These are phyloP conservation scores for Rubus idaeus DNA, from an alignment of 306 rosid species.

Conservation along the genomic window DNA sequence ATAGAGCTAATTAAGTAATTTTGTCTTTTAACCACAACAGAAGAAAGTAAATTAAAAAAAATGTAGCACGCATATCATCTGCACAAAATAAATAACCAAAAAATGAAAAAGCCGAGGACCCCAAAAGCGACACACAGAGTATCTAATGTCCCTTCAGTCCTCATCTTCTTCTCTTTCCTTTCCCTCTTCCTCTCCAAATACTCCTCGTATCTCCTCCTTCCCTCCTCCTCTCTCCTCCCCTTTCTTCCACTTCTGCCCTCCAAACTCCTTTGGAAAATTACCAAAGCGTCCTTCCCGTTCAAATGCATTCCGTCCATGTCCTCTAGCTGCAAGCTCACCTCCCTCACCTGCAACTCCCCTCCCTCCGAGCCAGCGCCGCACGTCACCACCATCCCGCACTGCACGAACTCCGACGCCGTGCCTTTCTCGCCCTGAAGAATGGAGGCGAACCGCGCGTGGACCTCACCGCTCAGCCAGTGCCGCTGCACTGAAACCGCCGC, in stretches of 20 bases:
- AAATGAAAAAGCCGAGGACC: slow-evolving; percentile 27
- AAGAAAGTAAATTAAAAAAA: neutral
- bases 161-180: slow-evolving; percentile 47
- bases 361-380: slow-evolving; percentile 39
- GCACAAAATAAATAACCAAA: slow-evolving; percentile 30
- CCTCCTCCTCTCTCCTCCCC: slow-evolving; percentile 3
- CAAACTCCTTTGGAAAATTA: slow-evolving; percentile 47
- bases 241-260: slow-evolving; percentile 46
- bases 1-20: neutral
- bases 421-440: slow-evolving; percentile 51
- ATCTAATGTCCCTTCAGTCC: slow-evolving; percentile 67
- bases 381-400: slow-evolving; percentile 47
- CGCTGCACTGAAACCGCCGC: slow-evolving; percentile 50
- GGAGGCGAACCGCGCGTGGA: slow-evolving; percentile 49
- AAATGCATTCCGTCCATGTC: slow-evolving; percentile 67
- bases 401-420: slow-evolving; percentile 47
- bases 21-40: neutral
- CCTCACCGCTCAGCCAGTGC: slow-evolving; percentile 80
- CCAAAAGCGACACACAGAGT: slow-evolving; percentile 49
- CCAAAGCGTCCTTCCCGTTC: slow-evolving; percentile 70
- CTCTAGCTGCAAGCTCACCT: slow-evolving; percentile 61
- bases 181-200: slow-evolving; percentile 39
- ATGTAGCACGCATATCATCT: slow-evolving; percentile 9
- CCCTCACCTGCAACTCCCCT: slow-evolving; percentile 56
- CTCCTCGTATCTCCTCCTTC: slow-evolving; percentile 37